phyloP scores from a whole-genome alignment of 208 protist genomes.

The Spongospora subterranea region DNA sequence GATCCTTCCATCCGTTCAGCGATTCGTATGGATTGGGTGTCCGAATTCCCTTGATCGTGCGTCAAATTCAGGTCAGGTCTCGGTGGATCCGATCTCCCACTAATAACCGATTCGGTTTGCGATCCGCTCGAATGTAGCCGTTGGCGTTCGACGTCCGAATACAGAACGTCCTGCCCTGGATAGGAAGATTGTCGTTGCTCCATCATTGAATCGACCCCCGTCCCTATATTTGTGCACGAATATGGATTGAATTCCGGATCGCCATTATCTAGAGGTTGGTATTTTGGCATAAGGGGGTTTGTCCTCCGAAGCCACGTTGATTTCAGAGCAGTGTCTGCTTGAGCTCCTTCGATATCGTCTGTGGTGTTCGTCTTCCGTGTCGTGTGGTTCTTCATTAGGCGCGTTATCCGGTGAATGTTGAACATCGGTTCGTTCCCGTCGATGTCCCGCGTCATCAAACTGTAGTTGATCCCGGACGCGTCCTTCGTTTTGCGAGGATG shows the following conservation, averaged over 20 bases:
- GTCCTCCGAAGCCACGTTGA: neutral
- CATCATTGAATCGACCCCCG: neutral
- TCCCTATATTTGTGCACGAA: neutral
- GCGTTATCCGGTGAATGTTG: neutral
- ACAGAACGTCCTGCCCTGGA: slow-evolving; percentile 5
- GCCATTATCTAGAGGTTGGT: slow-evolving; percentile 31
- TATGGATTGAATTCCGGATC: neutral
- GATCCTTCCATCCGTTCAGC: no score
- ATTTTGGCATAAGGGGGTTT: neutral
- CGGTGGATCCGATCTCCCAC: neutral
- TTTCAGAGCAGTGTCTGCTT: neutral
- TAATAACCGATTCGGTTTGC: neutral
- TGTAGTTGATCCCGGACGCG: neutral
- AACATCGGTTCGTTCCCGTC: slow-evolving; percentile 36
- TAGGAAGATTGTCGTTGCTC: no score
- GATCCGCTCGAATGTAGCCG: slow-evolving; percentile 19
- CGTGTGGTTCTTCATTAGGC: neutral
- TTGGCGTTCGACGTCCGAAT: slow-evolving; percentile 36
- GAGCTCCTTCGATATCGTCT: slow-evolving; percentile 1
- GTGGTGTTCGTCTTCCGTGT: slow-evolving; percentile 30
- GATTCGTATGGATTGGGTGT: neutral
- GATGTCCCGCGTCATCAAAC: slow-evolving; percentile 15
- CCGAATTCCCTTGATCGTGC: neutral
- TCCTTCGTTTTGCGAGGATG: neutral
- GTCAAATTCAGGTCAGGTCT: no score